Base-by-base conservation (phyloP, 2,329 filamentous ascomycete genomes). In the Lachnellula hyalina region DNA sequence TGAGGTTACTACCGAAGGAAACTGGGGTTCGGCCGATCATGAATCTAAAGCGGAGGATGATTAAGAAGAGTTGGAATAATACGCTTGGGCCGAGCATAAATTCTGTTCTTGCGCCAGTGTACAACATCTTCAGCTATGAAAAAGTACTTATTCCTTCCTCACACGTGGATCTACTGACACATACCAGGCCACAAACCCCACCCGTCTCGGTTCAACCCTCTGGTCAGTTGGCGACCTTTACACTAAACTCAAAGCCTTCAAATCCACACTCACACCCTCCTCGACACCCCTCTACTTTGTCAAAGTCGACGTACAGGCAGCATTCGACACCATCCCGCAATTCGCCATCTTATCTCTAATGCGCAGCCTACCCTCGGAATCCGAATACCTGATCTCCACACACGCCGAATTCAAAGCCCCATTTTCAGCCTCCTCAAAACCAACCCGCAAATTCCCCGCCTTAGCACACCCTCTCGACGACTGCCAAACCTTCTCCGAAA, bases 291-390 rank as follows among this genome's bases (percentile, higher is more conserved):
- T 96, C 1, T 97, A 89, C 71, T 96, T 97, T 71, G 92, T 86
- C 57, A 99, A 99, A 69, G 77, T 96, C 12, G 94, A 99, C 67
- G 92, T 99, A 19, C 83, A 89, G 68, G 84, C 90, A 2, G 96
- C 93, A 63, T 99, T 96, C 68, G 94, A 99, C 70, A 96, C 89
- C 0, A 96, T 99, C 45, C 94, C 94, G 0, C 94, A 97, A 68
- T 72, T 80, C 25, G 82, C 83, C 1, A 75, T 97, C 17, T 67
- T 96, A 35, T 69, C 76, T 23, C 75, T 97, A 25, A 80, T 95
- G 59, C 70, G 60, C 55, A 84, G 67, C 51, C 83, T 80, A 60
- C 82, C 71, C 59, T 74, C 73, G 12, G 74, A 87, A 54, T 71
- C 77, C 3, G 73, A 75, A 21, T 99, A 99, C 67, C 78, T 79